phyloP scores from a whole-genome alignment of 441 rosid species.

The Jatropha multifida region DNA sequence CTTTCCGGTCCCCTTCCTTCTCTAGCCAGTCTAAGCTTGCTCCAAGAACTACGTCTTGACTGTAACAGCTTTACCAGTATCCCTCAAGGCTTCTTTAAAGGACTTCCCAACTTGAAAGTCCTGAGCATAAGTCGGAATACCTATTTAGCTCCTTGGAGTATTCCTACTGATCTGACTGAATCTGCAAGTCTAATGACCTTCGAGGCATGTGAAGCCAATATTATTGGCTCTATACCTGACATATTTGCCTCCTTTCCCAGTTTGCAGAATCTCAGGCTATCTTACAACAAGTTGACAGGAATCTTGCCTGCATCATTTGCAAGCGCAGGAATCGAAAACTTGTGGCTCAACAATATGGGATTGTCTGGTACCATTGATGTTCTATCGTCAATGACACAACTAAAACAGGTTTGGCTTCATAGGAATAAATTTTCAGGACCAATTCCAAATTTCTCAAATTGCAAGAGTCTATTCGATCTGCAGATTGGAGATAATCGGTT shows the following conservation, averaged over 20 bases:
- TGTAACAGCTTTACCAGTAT: constrained; percentile 49
- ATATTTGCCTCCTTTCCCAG: constrained; percentile 44
- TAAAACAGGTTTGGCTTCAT: constrained; percentile 62
- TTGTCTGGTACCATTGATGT: constrained; percentile 57
- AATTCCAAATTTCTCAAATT: constrained; percentile 63
- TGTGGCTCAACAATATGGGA: constrained; percentile 63
- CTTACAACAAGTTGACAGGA: constrained; percentile 64
- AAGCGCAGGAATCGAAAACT: constrained; percentile 38
- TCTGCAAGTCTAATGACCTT: constrained; percentile 39
- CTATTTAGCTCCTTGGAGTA: constrained; percentile 43
- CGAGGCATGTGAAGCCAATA: constrained; percentile 38
- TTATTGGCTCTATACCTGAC: constrained; percentile 56
- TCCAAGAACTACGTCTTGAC: constrained; percentile 44
- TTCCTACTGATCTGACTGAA: constrained; percentile 50
- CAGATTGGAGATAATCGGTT: neutral
- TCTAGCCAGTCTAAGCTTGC: constrained; percentile 42
- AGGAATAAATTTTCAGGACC: constrained; percentile 62
- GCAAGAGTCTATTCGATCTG: constrained; percentile 10
- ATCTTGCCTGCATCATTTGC: constrained; percentile 55
- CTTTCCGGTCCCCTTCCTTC: constrained; percentile 62
- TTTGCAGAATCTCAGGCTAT: constrained; percentile 46
- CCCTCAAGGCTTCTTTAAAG: constrained; percentile 49
- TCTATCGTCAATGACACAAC: constrained; percentile 52
- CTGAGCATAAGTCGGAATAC: constrained; percentile 39
- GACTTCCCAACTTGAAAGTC: constrained; percentile 46